A percentile compares a stretch with the other conserved stretches of the same genome.
phyloP scores from a whole-genome alignment of 2,329 filamentous ascomycete species.

The Emmonsiellopsis sp. region DNA sequence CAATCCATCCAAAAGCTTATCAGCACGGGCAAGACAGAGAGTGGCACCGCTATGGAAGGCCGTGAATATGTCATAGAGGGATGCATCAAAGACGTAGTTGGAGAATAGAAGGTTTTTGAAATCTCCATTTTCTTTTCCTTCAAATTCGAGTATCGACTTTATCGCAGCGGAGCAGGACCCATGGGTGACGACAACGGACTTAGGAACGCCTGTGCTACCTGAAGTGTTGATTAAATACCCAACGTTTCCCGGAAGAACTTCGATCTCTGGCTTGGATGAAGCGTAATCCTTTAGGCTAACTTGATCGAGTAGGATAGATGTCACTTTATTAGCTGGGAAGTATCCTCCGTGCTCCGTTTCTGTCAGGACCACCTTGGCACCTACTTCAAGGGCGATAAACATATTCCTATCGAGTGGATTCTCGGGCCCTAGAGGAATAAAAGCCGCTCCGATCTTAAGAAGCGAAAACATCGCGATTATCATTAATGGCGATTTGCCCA shows the following conservation, averaged over 20 bases:
- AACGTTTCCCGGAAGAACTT: constrained; percentile 35
- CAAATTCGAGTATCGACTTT: constrained; percentile 60
- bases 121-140: constrained; percentile 40
- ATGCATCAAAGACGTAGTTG: constrained; percentile 79
- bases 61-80: constrained; percentile 84
- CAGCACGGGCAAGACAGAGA: constrained; percentile 64
- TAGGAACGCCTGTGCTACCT: constrained; percentile 69
- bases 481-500: constrained; percentile 20
- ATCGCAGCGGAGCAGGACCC: constrained; percentile 68
- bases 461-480: constrained; percentile 23
- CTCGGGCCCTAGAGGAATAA: constrained; percentile 63
- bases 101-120: constrained; percentile 33
- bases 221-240: constrained; percentile 77
- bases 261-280: neutral
- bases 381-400: constrained; percentile 53
- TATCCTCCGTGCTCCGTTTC: neutral
- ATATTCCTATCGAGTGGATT: constrained; percentile 53
- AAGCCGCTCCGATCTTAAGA: constrained; percentile 65
- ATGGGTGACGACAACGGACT: constrained; percentile 71
- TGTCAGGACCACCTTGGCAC: constrained; percentile 39
- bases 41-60: constrained; percentile 69
- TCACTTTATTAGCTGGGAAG: neutral
- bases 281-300: neutral
- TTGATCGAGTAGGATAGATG: neutral
- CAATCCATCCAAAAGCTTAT: constrained; percentile 62